Percentiles rank a stretch among this genome's conserved stretches.
phyloP scores from a whole-genome alignment of 306 rosid genomes.

The Sindora glabra region DNA sequence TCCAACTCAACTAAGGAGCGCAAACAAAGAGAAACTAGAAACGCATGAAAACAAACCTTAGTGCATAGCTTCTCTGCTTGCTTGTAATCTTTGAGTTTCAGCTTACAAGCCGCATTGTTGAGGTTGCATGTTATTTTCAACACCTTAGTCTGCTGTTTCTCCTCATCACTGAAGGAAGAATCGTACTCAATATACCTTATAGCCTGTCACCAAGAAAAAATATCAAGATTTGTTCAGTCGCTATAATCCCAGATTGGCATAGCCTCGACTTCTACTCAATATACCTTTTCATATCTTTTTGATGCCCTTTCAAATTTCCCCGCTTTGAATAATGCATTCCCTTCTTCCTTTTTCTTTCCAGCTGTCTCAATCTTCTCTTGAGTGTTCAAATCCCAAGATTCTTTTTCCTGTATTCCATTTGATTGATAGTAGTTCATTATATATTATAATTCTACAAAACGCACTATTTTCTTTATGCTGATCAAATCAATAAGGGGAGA shows the following conservation, averaged over 20 bases:
- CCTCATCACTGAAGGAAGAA: slow-evolving; percentile 49
- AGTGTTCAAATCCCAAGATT: slow-evolving; percentile 47
- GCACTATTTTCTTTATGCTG: too few relatives aligned
- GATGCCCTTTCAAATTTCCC: slow-evolving; percentile 52
- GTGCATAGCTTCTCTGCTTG: slow-evolving; percentile 76
- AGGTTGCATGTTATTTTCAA: slow-evolving; percentile 79
- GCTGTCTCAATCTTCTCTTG: slow-evolving; percentile 61
- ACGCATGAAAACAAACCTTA: slow-evolving; percentile 38
- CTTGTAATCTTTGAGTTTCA: slow-evolving; percentile 75
- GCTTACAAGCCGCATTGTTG: slow-evolving; percentile 72
- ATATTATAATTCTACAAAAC: too few relatives aligned
- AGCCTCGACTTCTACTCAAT: background rate
- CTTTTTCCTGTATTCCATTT: slow-evolving; percentile 38
- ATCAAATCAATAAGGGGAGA: background rate
- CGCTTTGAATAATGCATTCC: slow-evolving; percentile 46
- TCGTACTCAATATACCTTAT: slow-evolving; percentile 50
- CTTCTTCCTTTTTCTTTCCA: slow-evolving; percentile 66
- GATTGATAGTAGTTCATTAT: too few relatives aligned
- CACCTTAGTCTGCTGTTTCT: slow-evolving; percentile 54
- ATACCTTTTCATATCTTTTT: slow-evolving; percentile 50
- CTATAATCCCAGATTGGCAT: background rate
- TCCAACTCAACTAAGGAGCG: background rate
- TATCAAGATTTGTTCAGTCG: background rate
- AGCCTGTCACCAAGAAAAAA: slow-evolving; percentile 38
- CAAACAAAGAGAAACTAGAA: background rate